Conservation (phyloP, 768 basidiomycete genomes). For the Tulasnella sp. region DNA sequence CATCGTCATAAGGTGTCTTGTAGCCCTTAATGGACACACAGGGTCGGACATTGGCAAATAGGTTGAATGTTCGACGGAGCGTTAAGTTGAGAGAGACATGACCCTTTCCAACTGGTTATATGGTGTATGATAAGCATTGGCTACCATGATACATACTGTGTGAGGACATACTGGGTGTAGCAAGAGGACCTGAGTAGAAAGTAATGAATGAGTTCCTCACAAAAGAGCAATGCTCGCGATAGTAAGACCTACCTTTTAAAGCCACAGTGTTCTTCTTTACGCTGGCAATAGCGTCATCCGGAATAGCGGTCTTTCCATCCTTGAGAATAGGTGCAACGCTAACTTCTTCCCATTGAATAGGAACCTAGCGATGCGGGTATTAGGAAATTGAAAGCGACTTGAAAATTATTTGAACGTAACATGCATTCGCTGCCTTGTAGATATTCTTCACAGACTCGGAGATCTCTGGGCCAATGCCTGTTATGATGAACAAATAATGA, state of each 20-base stretch:
- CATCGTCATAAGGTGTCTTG: conserved; percentile 97
- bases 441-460: conserved; percentile 92
- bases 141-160: no score
- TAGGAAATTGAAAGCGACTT: background rate
- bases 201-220: background rate
- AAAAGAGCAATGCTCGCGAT: no score
- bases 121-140: conserved; percentile 1
- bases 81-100: conserved; percentile 98
- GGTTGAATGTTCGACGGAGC: conserved; percentile 90
- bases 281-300: conserved; percentile 78
- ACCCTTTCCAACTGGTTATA: conserved; percentile 99
- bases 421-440: conserved; percentile 63
- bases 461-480: conserved; percentile 98
- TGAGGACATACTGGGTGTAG: conserved; percentile 76
- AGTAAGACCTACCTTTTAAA: conserved; percentile 77
- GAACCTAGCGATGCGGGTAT: conserved; percentile 50
- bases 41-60: conserved; percentile 97
- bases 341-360: conserved; percentile 99
- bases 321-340: conserved; percentile 89
- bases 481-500: conserved; percentile 16
- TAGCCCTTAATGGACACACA: conserved; percentile 92
- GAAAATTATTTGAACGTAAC: background rate
- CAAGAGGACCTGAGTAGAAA: conserved; percentile 64
- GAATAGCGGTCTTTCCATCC: conserved; percentile 94
- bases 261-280: conserved; percentile 97